Evolutionary conservation across 768 basidiomycete species (phyloP).

Genomic region (Phylloporus sp.): DNA sequence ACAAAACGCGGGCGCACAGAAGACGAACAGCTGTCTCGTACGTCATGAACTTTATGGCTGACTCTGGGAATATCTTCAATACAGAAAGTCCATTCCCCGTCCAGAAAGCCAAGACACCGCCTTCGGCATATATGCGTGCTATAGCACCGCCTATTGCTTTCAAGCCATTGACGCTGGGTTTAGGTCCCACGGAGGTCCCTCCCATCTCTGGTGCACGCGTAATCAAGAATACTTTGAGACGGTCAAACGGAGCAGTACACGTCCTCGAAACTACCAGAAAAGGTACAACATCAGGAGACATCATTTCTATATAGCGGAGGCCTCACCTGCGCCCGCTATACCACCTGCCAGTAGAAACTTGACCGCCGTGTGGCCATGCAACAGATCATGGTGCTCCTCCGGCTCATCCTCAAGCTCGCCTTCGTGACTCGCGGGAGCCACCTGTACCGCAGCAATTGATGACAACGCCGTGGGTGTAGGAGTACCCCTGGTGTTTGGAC

Average conservation of each 20-base stretch:
- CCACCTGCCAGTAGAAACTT: constrained; percentile 94
- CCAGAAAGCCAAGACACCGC: constrained; percentile 91
- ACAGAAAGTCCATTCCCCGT: constrained; percentile 96
- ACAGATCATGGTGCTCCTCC: constrained; percentile 54
- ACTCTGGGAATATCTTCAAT: constrained; percentile 95
- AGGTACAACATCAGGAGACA: constrained; percentile 3
- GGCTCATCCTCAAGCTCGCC: constrained; percentile 54
- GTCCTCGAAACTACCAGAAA: constrained; percentile 76
- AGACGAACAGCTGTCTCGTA: constrained; percentile 87
- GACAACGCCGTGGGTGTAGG: constrained; percentile 36
- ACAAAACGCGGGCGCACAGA: constrained; percentile 11
- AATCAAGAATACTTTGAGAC: constrained; percentile 94
- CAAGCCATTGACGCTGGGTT: constrained; percentile 48
- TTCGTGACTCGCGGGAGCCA: constrained; percentile 27
- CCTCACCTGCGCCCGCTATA: constrained; percentile 86
- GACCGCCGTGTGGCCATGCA: constrained; percentile 71
- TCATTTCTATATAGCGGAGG: background rate
- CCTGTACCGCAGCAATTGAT: constrained; percentile 10
- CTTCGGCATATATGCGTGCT: constrained; percentile 80
- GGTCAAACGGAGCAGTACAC: constrained; percentile 96
- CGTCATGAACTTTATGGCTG: constrained; percentile 95
- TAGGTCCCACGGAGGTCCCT: constrained; percentile 43
- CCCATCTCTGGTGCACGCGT: constrained; percentile 78
- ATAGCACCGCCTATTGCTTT: constrained; percentile 71
- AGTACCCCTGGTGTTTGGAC: constrained; percentile 71